These are phyloP conservation scores for Trichoderma gamsii DNA, from an alignment of 495 filamentous ascomycete species.

Conservation along the genomic window DNA sequence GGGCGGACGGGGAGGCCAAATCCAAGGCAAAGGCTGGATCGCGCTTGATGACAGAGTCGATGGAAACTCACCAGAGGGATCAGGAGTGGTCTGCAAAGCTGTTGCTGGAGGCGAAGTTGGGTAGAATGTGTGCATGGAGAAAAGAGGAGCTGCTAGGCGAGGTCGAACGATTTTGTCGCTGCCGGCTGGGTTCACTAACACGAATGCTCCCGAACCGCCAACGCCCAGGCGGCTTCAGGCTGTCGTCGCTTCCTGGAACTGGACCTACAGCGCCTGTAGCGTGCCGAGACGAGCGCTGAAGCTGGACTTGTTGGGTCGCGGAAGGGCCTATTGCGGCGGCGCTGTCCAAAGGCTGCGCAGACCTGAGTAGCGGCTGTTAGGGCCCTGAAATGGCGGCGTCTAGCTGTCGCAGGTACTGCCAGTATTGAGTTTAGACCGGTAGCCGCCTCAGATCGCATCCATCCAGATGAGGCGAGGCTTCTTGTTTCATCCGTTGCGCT, in stretches of 20 bases:
- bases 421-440: not conserved
- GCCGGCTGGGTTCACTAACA: slow-evolving; percentile 16
- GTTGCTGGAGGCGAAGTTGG: slow-evolving; percentile 15
- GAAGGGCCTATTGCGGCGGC: not conserved
- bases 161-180: slow-evolving; percentile 18
- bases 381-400: not conserved
- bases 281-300: not conserved
- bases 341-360: not conserved
- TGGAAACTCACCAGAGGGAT: slow-evolving; percentile 29
- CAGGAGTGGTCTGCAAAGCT: slow-evolving; percentile 16
- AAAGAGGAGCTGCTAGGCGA: slow-evolving; percentile 16
- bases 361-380: not conserved
- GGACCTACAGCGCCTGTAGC: not conserved
- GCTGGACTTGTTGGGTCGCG: not conserved
- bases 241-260: not conserved
- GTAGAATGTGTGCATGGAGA: slow-evolving; percentile 15
- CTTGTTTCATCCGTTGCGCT: not conserved
- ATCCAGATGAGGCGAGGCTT: not conserved
- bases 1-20: not conserved
- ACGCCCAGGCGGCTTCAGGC: not conserved
- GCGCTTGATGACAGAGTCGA: slow-evolving; percentile 26
- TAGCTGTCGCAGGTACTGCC: not conserved
- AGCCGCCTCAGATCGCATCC: not conserved
- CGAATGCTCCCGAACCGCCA: not conserved
- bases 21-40: slow-evolving; percentile 22